phyloP scores from a whole-genome alignment of 23 red algal species.

The Gracilaria domingensis region DNA sequence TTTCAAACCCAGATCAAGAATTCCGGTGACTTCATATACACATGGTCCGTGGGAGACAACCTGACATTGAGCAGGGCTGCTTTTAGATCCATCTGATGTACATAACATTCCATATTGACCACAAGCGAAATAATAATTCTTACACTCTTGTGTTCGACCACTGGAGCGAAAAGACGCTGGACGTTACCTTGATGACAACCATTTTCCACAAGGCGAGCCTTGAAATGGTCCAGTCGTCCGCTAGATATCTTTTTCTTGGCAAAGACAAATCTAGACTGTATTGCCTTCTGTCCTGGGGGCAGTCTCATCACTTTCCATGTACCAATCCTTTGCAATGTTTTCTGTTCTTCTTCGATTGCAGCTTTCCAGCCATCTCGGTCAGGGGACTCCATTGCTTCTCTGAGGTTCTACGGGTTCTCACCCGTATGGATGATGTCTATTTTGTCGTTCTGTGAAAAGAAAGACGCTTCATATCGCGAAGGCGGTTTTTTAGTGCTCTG shows the following conservation, averaged over 20 bases:
- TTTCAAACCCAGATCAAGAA: neutral
- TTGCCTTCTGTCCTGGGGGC: neutral
- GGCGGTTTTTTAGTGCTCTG: too few species aligned
- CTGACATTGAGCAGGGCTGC: neutral
- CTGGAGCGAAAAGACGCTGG: neutral
- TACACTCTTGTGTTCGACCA: slow-evolving; percentile 13
- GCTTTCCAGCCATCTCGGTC: too few species aligned
- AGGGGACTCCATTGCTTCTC: too few species aligned
- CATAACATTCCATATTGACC: neutral
- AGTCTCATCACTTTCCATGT: too few species aligned
- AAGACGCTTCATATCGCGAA: too few species aligned
- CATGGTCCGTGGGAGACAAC: neutral
- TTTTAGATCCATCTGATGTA: slow-evolving; percentile 1
- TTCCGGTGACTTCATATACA: neutral
- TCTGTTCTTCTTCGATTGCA: too few species aligned
- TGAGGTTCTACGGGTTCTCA: too few species aligned
- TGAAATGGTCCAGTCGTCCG: neutral
- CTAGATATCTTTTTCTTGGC: neutral
- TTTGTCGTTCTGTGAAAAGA: too few species aligned
- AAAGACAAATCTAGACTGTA: neutral
- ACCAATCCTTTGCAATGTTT: too few species aligned
- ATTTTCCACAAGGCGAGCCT: neutral
- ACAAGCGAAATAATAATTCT: neutral
- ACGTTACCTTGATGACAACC: slow-evolving; percentile 33
- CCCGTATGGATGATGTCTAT: too few species aligned